Evolutionary conservation across 441 rosid species (phyloP).

Genomic region (Geranium incanum): DNA sequence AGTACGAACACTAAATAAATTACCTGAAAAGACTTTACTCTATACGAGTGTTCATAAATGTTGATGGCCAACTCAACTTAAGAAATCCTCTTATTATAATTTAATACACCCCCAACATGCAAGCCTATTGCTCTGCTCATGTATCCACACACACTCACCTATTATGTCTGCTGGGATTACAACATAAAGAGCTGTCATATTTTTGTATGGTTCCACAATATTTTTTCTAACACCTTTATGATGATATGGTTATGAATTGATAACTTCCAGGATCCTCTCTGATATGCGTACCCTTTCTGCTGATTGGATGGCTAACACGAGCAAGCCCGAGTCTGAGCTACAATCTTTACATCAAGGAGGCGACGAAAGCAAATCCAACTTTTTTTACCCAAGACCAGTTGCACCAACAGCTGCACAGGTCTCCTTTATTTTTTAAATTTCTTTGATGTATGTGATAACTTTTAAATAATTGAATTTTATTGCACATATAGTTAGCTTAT

Average conservation of each 20-base stretch:
- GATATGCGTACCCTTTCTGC: slow-evolving; percentile 99
- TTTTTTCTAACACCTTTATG: slow-evolving; percentile 11
- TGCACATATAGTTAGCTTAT: not conserved
- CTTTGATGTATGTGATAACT: slow-evolving; percentile 11
- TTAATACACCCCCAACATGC: not conserved
- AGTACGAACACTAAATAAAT: not conserved
- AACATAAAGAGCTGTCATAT: not conserved
- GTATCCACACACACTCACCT: not conserved
- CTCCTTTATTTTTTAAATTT: slow-evolving; percentile 18
- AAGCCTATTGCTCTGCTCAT: not conserved
- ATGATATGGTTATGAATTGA: slow-evolving; percentile 20
- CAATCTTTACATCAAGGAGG: slow-evolving; percentile 68
- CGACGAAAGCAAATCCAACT: slow-evolving; percentile 70
- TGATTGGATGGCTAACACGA: slow-evolving; percentile 99
- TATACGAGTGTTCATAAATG: not conserved
- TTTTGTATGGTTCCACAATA: not conserved
- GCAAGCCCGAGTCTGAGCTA: slow-evolving; percentile 68
- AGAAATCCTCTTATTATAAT: not conserved
- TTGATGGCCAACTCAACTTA: not conserved
- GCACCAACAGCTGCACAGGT: slow-evolving; percentile 99
- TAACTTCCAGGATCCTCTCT: slow-evolving; percentile 83
- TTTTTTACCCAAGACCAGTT: slow-evolving; percentile 95
- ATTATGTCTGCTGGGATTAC: not conserved
- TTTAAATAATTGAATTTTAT: not conserved
- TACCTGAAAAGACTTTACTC: not conserved